Evolutionary conservation across 2,329 filamentous ascomycete species (phyloP).

Genomic region (Colletotrichum salicis): DNA sequence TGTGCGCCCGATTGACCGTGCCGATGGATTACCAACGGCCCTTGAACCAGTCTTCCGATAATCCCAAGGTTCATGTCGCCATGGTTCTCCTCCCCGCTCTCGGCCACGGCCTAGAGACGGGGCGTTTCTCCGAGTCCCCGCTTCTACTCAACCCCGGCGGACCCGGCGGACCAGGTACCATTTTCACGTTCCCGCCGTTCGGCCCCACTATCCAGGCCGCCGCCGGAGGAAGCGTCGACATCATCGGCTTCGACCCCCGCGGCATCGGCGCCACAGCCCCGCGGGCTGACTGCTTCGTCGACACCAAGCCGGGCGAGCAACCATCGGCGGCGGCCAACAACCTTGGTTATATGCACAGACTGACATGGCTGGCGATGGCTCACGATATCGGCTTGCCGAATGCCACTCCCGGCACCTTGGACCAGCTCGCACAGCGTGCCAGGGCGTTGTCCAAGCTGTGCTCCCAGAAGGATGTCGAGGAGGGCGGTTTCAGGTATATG

Average conservation of each 20-base stretch:
- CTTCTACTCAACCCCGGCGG: constrained; percentile 59
- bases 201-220: constrained; percentile 47
- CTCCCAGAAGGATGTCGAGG: constrained; percentile 40
- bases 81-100: constrained; percentile 47
- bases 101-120: constrained; percentile 42
- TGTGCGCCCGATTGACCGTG: constrained; percentile 57
- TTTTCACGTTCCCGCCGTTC: constrained; percentile 39
- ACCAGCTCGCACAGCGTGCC: constrained; percentile 42
- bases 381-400: constrained; percentile 48
- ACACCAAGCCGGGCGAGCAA: background rate
- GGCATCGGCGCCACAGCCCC: constrained; percentile 54
- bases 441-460: constrained; percentile 47
- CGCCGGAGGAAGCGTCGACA: constrained; percentile 52
- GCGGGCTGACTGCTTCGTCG: constrained; percentile 50
- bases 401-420: constrained; percentile 46
- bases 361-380: constrained; percentile 45
- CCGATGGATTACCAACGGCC: constrained; percentile 59
- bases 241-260: constrained; percentile 61
- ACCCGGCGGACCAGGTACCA: constrained; percentile 55
- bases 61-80: constrained; percentile 51
- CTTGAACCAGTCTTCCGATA: constrained; percentile 45
- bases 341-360: constrained; percentile 44
- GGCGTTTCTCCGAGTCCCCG: constrained; percentile 49
- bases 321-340: constrained; percentile 38
- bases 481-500: constrained; percentile 33